A percentile compares a stretch with the other conserved stretches of the same genome.
Evolutionary conservation across 768 basidiomycete genomes (phyloP).

Genomic region (Baorangia bicolor): DNA sequence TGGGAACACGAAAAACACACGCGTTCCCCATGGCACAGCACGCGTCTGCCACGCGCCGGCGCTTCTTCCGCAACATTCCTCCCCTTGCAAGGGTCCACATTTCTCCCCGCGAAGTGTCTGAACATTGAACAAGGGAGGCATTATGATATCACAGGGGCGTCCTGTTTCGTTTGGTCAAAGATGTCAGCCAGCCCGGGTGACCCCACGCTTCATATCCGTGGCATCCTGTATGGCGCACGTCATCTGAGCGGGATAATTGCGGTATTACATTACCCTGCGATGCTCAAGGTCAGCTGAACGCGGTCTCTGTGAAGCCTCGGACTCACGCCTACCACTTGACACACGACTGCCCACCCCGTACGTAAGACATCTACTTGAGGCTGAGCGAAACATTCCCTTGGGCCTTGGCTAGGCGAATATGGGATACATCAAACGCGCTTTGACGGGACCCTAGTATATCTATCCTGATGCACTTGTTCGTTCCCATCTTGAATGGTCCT

Average conservation of each 20-base stretch:
- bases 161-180: neutral
- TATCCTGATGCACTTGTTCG: too few relatives aligned
- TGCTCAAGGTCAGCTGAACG: constrained; percentile 2
- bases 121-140: constrained; percentile 2
- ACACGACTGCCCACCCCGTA: constrained; percentile 10
- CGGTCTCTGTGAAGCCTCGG: constrained; percentile 14
- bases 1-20: constrained; percentile 16
- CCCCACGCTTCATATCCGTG: constrained; percentile 13
- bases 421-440: too few relatives aligned
- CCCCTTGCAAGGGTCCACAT: neutral
- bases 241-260: neutral
- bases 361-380: constrained; percentile 10
- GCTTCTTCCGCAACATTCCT: constrained; percentile 8
- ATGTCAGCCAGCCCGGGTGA: neutral
- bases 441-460: too few relatives aligned
- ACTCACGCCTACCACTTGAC: neutral
- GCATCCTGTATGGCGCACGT: neutral
- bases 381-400: too few relatives aligned
- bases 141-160: constrained; percentile 5
- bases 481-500: too few relatives aligned
- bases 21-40: constrained; percentile 30
- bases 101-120: constrained; percentile 2
- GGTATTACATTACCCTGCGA: neutral
- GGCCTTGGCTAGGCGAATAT: too few relatives aligned
- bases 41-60: constrained; percentile 24